Conservation (phyloP, 768 basidiomycete species). For the Auricularia heimuer region DNA sequence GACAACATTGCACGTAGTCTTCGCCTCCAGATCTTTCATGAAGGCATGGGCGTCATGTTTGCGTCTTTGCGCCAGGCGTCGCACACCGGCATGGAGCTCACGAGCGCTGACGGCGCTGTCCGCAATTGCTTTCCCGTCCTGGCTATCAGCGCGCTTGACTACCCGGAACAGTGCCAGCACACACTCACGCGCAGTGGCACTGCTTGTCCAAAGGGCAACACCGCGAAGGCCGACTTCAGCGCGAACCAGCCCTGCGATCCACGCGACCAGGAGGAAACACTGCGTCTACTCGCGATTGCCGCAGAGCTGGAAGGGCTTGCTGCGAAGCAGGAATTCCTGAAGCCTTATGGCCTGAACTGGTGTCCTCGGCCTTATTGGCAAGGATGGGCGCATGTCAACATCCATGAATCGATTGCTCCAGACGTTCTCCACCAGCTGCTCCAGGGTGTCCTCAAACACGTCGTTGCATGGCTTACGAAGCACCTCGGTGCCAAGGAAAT, state of each 20-base stretch:
- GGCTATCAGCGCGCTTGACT: background rate
- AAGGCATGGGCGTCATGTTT: background rate
- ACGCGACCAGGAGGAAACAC: background rate
- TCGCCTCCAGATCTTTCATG: background rate
- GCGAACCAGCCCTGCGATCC: background rate
- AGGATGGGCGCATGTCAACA: background rate
- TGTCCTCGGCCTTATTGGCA: background rate
- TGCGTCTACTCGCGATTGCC: background rate
- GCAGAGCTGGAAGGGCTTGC: background rate
- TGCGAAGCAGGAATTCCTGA: background rate
- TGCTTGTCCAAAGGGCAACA: background rate
- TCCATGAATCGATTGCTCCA: background rate
- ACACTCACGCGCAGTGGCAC: background rate
- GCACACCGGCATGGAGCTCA: background rate
- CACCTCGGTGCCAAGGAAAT: constrained; percentile 21
- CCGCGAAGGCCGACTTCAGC: background rate
- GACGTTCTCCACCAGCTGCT: background rate
- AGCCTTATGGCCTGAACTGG: background rate
- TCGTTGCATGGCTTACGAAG: background rate
- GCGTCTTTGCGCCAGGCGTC: background rate
- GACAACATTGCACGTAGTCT: too few species aligned
- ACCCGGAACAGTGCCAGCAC: background rate
- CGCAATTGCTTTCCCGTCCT: background rate
- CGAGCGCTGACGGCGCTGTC: background rate
- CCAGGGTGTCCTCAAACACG: background rate